phyloP scores from a whole-genome alignment of 2,329 filamentous ascomycete species.

The Apiospora hydei region DNA sequence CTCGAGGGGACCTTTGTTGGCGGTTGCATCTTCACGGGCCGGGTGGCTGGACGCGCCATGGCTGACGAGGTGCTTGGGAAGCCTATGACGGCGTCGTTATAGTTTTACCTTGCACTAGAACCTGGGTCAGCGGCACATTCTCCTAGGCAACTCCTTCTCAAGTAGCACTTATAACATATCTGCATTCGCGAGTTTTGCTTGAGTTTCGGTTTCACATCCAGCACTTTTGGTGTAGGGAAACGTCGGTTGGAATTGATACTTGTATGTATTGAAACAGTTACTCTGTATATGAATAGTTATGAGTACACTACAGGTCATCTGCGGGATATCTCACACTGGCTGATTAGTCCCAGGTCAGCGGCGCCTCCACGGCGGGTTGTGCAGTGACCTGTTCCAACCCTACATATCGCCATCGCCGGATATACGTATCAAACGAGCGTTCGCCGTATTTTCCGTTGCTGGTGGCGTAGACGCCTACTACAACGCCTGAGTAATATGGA shows the following conservation, averaged over 20 bases:
- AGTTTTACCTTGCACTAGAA: neutral
- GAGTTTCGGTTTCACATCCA: neutral
- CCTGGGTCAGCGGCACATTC: neutral
- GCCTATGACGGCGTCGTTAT: neutral
- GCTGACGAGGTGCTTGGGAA: slow-evolving; percentile 51
- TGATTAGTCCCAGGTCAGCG: neutral
- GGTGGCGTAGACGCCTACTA: neutral
- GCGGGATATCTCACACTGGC: neutral
- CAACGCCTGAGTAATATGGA: slow-evolving; percentile 31
- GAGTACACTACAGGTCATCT: too few relatives aligned
- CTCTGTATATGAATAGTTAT: neutral
- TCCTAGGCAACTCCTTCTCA: neutral
- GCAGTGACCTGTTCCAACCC: neutral
- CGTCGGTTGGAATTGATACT: neutral
- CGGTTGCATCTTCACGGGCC: slow-evolving; percentile 68
- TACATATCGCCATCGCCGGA: neutral
- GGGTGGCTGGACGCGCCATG: slow-evolving; percentile 62
- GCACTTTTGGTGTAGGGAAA: neutral
- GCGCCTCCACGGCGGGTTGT: neutral
- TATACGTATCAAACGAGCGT: neutral
- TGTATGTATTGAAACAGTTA: neutral
- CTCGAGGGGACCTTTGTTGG: slow-evolving; percentile 69
- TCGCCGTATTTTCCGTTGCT: neutral
- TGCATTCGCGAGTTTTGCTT: neutral
- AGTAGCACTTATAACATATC: neutral